Base-by-base conservation (phyloP, 179 eudicot species). In the Corrigiola litoralis region DNA sequence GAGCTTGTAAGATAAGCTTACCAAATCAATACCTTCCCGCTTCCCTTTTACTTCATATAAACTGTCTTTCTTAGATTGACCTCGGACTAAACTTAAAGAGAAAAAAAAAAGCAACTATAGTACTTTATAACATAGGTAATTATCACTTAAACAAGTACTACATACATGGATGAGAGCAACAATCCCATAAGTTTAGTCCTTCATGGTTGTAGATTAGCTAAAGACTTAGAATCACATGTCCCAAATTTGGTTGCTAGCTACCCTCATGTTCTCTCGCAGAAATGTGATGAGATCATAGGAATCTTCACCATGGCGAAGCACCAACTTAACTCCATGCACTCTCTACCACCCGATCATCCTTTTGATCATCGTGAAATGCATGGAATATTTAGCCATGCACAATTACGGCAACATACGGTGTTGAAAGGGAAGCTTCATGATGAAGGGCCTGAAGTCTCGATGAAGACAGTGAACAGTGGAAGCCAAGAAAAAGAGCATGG, bases 201-300 rank as follows among this genome's bases (percentile, higher is more conserved):
- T 14, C 52, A 55, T 20, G 78, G 71, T 27, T 70, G 75, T 53
- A 58, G 38, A 12, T 59, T 75, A 53, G 79, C 79, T 17, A 65
- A 49, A 27, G 65, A 65, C 0, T 24, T 75, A 1, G 79, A 75
- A 58, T 18, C 33, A 21, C 44, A 51, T 21, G 55, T 75, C 29
- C 34, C 29, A 56, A 48, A 40, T 47, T 42, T 55, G 13, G 5
- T 11, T 4, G 24, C 14, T 46, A 24, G 31, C 9, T 7, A 48
- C 46, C 68, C 67, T 21, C 17, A 24, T 16, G 36, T 64, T 50
- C 9, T 74, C 8, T 25, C 66, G 11, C 31, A 70, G 6, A 48
- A 46, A 36, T 69, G 74, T 51, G 79, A 70, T 40, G 71, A 65
- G 34, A 64, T 75, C 4, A 69, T 70, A 36, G 24, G 42, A 8